Percentiles rank a stretch among this genome's conserved stretches.
phyloP scores from a whole-genome alignment of 2,329 filamentous ascomycete genomes.

The Beauveria sp. region DNA sequence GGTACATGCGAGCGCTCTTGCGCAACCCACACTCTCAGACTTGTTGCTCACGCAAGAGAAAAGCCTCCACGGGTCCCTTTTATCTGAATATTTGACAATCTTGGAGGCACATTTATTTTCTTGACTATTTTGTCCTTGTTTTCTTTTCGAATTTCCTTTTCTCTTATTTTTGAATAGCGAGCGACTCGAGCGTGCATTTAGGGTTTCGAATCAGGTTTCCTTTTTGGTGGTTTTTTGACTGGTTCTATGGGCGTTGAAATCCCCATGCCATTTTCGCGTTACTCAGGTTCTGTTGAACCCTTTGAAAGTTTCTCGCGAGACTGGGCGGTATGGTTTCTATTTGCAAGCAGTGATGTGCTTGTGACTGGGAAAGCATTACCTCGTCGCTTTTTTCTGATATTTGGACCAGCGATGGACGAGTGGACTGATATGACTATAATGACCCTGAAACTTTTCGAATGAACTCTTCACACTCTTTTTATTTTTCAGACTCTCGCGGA shows the following conservation, averaged over 20 bases:
- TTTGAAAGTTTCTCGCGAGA: not conserved
- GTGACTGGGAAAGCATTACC: not conserved
- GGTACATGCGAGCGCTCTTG: conserved; percentile 25
- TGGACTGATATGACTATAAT: conserved; percentile 10
- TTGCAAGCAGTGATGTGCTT: not conserved
- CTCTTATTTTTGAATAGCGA: conserved; percentile 14
- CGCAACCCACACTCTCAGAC: conserved; percentile 27
- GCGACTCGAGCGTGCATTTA: conserved; percentile 12
- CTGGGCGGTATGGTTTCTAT: not conserved
- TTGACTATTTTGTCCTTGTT: conserved; percentile 18
- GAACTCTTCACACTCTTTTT: not conserved
- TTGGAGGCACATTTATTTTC: conserved; percentile 24
- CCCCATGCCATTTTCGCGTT: not conserved
- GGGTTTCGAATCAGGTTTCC: conserved; percentile 18
- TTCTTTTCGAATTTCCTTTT: conserved; percentile 7
- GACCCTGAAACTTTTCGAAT: not conserved
- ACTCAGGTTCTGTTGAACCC: not conserved
- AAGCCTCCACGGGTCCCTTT: conserved; percentile 16
- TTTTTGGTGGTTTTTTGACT: conserved; percentile 17
- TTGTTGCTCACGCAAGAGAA: conserved; percentile 41
- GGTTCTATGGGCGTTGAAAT: conserved; percentile 7
- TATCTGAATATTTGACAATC: conserved; percentile 18
- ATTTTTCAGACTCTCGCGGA: not conserved
- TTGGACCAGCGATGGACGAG: conserved; percentile 7
- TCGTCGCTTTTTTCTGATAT: not conserved